A percentile compares a stretch with the other conserved stretches of the same genome.
Conservation (phyloP, 768 basidiomycete genomes). For the Pseudohyphozyma bogoriensis region DNA sequence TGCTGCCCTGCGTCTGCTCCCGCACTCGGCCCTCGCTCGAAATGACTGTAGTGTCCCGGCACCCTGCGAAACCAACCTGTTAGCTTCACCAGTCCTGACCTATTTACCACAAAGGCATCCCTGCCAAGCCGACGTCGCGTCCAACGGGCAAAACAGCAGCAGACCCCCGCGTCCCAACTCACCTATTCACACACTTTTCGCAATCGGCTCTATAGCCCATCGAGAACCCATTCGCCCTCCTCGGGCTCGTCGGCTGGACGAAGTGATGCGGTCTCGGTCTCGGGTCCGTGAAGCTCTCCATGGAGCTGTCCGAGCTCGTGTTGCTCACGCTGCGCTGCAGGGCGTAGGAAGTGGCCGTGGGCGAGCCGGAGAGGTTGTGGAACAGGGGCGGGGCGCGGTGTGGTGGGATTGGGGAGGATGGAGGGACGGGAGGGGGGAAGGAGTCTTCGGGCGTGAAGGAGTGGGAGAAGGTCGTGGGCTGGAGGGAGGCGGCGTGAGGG, state of each 20-base stretch:
- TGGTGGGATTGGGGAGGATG: not conserved
- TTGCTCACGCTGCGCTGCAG: constrained; percentile 6
- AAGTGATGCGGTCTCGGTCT: not conserved
- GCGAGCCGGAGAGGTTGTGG: constrained; percentile 22
- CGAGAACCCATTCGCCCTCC: constrained; percentile 20
- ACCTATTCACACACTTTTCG: constrained; percentile 10
- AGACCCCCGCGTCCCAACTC: no score
- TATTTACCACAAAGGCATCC: no score
- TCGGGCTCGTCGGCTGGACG: not conserved
- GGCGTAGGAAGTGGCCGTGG: not conserved
- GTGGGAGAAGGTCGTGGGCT: not conserved
- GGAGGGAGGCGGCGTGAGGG: not conserved
- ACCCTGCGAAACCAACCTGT: no score
- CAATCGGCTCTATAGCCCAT: constrained; percentile 24
- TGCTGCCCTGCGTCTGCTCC: not conserved
- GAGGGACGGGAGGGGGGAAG: not conserved
- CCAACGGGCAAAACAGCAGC: no score
- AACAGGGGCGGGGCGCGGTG: constrained; percentile 21
- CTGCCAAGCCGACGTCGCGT: no score
- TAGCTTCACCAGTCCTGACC: no score
- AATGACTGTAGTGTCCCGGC: constrained; percentile 22
- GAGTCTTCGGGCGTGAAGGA: not conserved
- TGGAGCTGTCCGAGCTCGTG: not conserved
- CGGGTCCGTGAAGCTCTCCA: not conserved
- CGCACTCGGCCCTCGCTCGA: not conserved